Evolutionary conservation across 108 stramenopile genomes (phyloP).

Genomic region (Pseudonitzschia delicatissima): DNA sequence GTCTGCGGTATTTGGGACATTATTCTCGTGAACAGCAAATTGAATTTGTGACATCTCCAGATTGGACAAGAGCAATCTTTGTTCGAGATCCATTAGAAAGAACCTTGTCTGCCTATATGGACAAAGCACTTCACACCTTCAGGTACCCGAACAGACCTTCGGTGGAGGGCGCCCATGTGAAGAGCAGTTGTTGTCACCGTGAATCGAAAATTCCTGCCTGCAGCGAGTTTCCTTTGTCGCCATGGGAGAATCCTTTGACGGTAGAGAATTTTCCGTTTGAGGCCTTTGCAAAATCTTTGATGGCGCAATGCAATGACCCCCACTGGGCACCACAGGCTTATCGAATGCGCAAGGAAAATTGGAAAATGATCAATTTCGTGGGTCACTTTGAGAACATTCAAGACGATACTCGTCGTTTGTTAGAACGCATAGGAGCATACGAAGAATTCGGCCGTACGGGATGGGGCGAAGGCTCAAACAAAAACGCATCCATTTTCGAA

Average conservation of each 20-base stretch:
- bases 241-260: neutral
- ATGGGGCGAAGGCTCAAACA: conserved; percentile 23
- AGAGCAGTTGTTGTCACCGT: neutral
- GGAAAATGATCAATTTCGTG: conserved; percentile 37
- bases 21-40: conserved; percentile 14
- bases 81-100: conserved; percentile 65
- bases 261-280: conserved; percentile 11
- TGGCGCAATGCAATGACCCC: conserved; percentile 24
- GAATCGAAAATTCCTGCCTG: neutral
- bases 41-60: conserved; percentile 3
- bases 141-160: neutral
- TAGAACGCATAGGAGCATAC: conserved; percentile 36
- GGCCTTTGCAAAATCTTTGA: neutral
- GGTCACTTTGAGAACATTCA: conserved; percentile 33
- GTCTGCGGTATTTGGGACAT: conserved; percentile 28
- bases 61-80: conserved; percentile 57
- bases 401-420: conserved; percentile 25
- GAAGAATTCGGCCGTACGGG: conserved; percentile 33
- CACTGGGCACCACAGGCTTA: conserved; percentile 42
- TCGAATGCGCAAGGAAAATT: conserved; percentile 32
- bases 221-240: neutral
- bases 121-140: conserved; percentile 26
- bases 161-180: neutral
- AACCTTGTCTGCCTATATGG: conserved; percentile 50
- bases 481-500: conserved; percentile 2